These are phyloP conservation scores for Monilinia fructicola DNA, from an alignment of 2,329 filamentous ascomycete species.

Conservation along the genomic window DNA sequence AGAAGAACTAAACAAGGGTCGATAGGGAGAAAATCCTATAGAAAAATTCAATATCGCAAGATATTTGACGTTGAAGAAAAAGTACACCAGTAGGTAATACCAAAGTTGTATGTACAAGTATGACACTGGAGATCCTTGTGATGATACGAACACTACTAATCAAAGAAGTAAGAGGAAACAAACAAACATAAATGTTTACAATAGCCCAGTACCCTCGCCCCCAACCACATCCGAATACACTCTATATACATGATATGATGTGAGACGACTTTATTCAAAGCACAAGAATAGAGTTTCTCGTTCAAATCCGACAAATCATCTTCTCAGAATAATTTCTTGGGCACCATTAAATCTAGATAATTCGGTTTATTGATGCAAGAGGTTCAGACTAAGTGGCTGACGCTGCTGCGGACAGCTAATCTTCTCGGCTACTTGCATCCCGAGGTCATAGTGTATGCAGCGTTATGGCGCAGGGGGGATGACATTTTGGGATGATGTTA, in stretches of 20 bases:
- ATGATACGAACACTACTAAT: constrained; percentile 2
- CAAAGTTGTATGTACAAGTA: background rate
- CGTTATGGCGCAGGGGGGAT: background rate
- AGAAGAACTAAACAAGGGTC: background rate
- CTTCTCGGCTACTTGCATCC: background rate
- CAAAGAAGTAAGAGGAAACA: background rate
- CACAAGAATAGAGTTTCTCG: background rate
- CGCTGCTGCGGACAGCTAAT: constrained; percentile 1
- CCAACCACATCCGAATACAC: background rate
- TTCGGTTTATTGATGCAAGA: background rate
- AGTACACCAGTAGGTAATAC: background rate
- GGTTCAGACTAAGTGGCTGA: constrained; percentile 1
- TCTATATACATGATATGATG: constrained; percentile 4
- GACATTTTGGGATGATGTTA: background rate
- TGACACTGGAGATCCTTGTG: background rate
- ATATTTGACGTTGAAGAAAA: background rate
- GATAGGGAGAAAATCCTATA: background rate
- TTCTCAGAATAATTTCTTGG: background rate
- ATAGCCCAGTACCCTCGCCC: background rate
- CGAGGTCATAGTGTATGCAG: background rate
- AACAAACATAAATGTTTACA: background rate
- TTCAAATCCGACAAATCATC: background rate
- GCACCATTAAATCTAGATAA: background rate
- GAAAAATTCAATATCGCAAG: background rate
- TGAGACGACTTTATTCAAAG: background rate